Conservation (phyloP, 768 basidiomycete species). For the Artomyces pyxidatus region DNA sequence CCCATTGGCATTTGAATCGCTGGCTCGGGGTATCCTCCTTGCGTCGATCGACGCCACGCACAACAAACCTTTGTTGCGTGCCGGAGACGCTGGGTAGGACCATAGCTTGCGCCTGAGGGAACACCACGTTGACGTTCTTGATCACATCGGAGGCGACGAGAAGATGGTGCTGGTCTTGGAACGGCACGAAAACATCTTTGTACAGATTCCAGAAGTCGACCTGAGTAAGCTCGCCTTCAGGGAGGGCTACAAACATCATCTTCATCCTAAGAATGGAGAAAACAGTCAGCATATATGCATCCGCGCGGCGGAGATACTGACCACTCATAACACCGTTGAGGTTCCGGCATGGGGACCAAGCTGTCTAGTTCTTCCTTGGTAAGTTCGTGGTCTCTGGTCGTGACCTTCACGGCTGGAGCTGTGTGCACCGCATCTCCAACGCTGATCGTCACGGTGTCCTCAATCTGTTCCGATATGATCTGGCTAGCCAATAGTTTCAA, state of each 20-base stretch:
- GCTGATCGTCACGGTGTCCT: slow-evolving; percentile 57
- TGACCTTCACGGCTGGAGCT: slow-evolving; percentile 38
- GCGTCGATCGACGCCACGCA: slow-evolving; percentile 73
- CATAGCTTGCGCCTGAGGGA: slow-evolving; percentile 82
- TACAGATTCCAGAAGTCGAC: slow-evolving; percentile 96
- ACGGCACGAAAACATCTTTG: slow-evolving; percentile 68
- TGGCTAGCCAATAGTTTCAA: slow-evolving; percentile 61
- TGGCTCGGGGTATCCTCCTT: slow-evolving; percentile 51
- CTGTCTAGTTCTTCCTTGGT: slow-evolving; percentile 60
- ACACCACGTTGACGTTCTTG: slow-evolving; percentile 82
- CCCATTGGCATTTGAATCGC: slow-evolving; percentile 74
- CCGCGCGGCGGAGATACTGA: slow-evolving; percentile 23
- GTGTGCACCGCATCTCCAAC: slow-evolving; percentile 53
- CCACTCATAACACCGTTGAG: slow-evolving; percentile 81
- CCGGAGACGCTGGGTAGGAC: slow-evolving; percentile 73
- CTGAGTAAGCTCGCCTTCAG: slow-evolving; percentile 81
- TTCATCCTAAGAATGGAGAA: slow-evolving; percentile 57
- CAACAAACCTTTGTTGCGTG: slow-evolving; percentile 70
- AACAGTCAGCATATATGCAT: background rate
- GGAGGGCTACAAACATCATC: slow-evolving; percentile 69
- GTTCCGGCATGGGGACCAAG: slow-evolving; percentile 55
- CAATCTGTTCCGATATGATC: slow-evolving; percentile 62
- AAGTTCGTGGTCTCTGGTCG: slow-evolving; percentile 54
- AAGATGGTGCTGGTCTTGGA: slow-evolving; percentile 47
- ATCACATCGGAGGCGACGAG: slow-evolving; percentile 90